Percentiles rank a stretch among this genome's conserved stretches.
Evolutionary conservation across 192 early-diverging fungal species (phyloP).

Genomic region (Gamsiella multidivaricata): DNA sequence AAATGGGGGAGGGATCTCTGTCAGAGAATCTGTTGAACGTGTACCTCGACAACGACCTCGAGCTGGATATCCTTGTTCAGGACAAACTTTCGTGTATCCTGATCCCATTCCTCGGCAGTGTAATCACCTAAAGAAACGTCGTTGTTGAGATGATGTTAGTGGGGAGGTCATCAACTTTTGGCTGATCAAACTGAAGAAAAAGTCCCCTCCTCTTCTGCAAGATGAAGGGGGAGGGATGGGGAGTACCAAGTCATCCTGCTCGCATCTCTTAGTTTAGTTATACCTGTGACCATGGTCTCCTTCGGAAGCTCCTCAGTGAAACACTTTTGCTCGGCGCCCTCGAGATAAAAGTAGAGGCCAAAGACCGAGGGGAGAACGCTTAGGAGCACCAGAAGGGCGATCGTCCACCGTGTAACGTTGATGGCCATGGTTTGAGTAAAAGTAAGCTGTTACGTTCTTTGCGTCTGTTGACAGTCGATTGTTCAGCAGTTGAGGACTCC

Average conservation of each 20-base stretch:
- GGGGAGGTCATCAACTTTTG: too few species aligned
- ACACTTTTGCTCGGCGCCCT: slow-evolving; percentile 86
- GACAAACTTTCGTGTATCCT: slow-evolving; percentile 65
- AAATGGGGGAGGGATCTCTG: slow-evolving; percentile 1
- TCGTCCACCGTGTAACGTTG: slow-evolving; percentile 32
- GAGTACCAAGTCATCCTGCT: slow-evolving; percentile 1
- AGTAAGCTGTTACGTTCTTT: too few species aligned
- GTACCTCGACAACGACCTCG: slow-evolving; percentile 76
- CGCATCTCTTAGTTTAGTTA: too few species aligned
- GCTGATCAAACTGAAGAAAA: too few species aligned
- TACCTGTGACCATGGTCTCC: slow-evolving; percentile 86
- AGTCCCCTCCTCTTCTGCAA: too few species aligned
- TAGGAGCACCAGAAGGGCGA: slow-evolving; percentile 26
- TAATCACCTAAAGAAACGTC: slow-evolving; percentile 68
- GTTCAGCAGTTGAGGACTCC: too few species aligned
- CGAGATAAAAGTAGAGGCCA: slow-evolving; percentile 92
- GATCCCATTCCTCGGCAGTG: slow-evolving; percentile 83
- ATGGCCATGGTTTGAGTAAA: slow-evolving; percentile 12
- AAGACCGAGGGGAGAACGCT: slow-evolving; percentile 44
- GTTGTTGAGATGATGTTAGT: too few species aligned
- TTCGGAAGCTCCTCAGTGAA: slow-evolving; percentile 95
- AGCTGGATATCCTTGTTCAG: slow-evolving; percentile 72
- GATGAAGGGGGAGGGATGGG: too few species aligned
- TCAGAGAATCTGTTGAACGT: too few species aligned
- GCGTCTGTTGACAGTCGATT: not conserved